Base-by-base conservation (phyloP, 176 grass and related monocot genomes). In the Stipa capillata region DNA sequence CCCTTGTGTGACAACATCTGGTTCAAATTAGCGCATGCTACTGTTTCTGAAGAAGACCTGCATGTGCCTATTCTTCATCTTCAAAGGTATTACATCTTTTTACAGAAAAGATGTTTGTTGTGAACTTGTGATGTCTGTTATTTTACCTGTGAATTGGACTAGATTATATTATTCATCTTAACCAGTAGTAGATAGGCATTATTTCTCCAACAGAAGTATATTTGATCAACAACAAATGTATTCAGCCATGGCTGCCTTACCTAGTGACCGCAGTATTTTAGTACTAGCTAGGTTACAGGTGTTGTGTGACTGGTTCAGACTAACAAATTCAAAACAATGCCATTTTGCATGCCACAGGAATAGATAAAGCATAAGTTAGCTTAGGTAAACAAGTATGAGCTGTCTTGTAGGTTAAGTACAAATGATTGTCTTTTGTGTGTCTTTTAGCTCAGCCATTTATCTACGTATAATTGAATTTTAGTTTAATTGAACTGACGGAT, bases 1-100 rank as follows among this genome's bases (percentile, higher is more conserved):
- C 10, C 83, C 85, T 43, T 91, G 89, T 79, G 85, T 85, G 24
- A 77, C 85, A 23, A 54, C 72, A 15, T 83, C 89, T 27, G 78
- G 67, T 42, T 82, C 85, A 64, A 85, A 74, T 49, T 91, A 91
- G 78, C 41, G 29, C 67, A 67, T 56, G 24, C 50, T 82, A 74
- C 72, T 47, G 64, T 76, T 71, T 49, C 61, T 48, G 32, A 66
- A 85, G 52, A 82, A 82, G 85, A 48, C 78, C 66, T 50, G 55
- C 69, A 87, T 70, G 31, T 79, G 43, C 18, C n/a, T 48, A 74
- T 82, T 85, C 63, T 81, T 77, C 64, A 77, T 70, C 54, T 40
- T 81, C 21, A 27, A 81, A 85, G 87, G 87, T 89, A 89, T 33
- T 13, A 65, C 45, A 27, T 77, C 16, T 50, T 73, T 63, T 31